phyloP scores from a whole-genome alignment of 768 basidiomycete genomes.

The Podaxis rugospora region DNA sequence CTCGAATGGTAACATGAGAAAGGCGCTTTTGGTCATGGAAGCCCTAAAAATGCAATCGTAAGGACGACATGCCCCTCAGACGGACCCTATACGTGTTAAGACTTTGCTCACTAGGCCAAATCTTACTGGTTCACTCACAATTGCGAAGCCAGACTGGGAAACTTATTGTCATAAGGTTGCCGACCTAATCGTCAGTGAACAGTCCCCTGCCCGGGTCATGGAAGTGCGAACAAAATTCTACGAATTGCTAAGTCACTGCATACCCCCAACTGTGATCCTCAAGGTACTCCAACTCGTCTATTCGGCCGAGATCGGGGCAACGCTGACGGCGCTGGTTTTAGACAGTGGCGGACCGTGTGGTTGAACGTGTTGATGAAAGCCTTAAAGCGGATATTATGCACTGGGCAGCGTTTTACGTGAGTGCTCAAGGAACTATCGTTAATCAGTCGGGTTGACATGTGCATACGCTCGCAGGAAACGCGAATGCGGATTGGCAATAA shows the following conservation, averaged over 20 bases:
- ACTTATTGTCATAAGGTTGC: slow-evolving; percentile 92
- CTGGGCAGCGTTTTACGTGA: slow-evolving; percentile 95
- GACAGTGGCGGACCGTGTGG: slow-evolving; percentile 89
- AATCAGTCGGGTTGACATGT: background rate
- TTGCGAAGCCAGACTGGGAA: slow-evolving; percentile 99
- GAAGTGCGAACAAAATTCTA: slow-evolving; percentile 92
- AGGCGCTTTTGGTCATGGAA: slow-evolving; percentile 92
- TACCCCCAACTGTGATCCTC: slow-evolving; percentile 87
- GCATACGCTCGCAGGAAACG: slow-evolving; percentile 59
- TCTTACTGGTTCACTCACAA: slow-evolving; percentile 69
- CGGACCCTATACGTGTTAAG: background rate
- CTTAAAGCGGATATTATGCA: slow-evolving; percentile 94
- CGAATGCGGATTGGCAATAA: slow-evolving; percentile 87
- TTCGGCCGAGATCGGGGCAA: background rate
- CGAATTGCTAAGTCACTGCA: slow-evolving; percentile 94
- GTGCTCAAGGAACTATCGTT: slow-evolving; percentile 21
- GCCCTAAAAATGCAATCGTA: slow-evolving; percentile 97
- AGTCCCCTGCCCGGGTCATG: slow-evolving; percentile 85
- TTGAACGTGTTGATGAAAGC: slow-evolving; percentile 84
- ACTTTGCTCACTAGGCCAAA: slow-evolving; percentile 54
- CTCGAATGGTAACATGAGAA: slow-evolving; percentile 86
- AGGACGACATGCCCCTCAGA: slow-evolving; percentile 21
- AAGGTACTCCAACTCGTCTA: slow-evolving; percentile 50
- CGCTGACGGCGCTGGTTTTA: slow-evolving; percentile 23
- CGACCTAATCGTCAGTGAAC: slow-evolving; percentile 85